These are phyloP conservation scores for Penicillium griseofulvum DNA, from an alignment of 2,329 filamentous ascomycete species.

Conservation along the genomic window DNA sequence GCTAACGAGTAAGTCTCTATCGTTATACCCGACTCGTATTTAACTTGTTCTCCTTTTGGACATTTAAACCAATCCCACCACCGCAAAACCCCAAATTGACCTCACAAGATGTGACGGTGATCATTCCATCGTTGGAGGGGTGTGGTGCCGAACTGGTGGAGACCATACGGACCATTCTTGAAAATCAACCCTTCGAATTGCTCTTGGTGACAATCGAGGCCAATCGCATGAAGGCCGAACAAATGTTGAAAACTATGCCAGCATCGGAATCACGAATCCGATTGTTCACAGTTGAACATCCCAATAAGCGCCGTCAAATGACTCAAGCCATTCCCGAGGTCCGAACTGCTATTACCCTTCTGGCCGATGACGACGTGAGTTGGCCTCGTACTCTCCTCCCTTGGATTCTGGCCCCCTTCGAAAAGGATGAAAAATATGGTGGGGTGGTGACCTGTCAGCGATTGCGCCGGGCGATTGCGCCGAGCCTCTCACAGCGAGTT, in stretches of 20 bases:
- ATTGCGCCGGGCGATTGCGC: slow-evolving; percentile 66
- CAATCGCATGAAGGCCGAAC: slow-evolving; percentile 67
- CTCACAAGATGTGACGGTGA: slow-evolving; percentile 82
- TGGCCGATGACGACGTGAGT: slow-evolving; percentile 94
- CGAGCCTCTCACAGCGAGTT: slow-evolving; percentile 59
- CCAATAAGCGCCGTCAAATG: slow-evolving; percentile 94
- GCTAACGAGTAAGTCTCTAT: slow-evolving; percentile 57
- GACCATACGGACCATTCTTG: slow-evolving; percentile 63
- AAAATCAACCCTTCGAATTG: slow-evolving; percentile 61
- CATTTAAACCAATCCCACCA: slow-evolving; percentile 79
- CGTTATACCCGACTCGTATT: slow-evolving; percentile 83
- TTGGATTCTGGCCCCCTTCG: slow-evolving; percentile 91
- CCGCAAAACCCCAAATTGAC: slow-evolving; percentile 77
- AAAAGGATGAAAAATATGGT: slow-evolving; percentile 71
- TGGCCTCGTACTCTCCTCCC: slow-evolving; percentile 83
- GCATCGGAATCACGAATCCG: slow-evolving; percentile 65
- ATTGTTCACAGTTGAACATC: slow-evolving; percentile 74
- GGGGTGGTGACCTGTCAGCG: slow-evolving; percentile 91
- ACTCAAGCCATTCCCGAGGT: slow-evolving; percentile 86
- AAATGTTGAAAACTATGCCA: slow-evolving; percentile 56
- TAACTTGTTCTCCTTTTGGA: slow-evolving; percentile 82
- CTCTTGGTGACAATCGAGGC: slow-evolving; percentile 84
- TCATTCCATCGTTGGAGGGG: slow-evolving; percentile 89
- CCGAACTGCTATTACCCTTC: slow-evolving; percentile 77
- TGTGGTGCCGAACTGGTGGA: slow-evolving; percentile 78